Base-by-base conservation (phyloP, 331 rosid species). In the Rosa hybrid region DNA sequence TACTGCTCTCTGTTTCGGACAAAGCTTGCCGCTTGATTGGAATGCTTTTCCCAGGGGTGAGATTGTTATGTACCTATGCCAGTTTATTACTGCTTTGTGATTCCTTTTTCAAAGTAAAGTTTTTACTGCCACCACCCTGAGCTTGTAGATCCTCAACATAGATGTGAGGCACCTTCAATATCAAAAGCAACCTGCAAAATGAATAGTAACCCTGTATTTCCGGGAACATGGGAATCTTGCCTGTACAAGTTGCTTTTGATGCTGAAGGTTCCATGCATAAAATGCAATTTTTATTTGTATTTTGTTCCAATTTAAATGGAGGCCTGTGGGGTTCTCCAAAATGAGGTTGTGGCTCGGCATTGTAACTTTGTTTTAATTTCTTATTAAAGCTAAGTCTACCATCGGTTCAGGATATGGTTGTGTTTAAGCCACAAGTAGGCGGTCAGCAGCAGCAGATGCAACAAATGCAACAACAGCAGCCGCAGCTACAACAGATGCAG, bases 11-110 rank as follows among this genome's bases (percentile, higher is more conserved):
- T 34, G 98, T 93, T 80, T 93, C 99, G 17, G 97, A 93, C 86
- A 93, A 90, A 84, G 96, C 98, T 73, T 90, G 64, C 90, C 97
- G 99, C 87, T 87, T 96, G 91, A 91, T 90, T 76, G 99, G 99
- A 84, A 93, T 96, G 99, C 98, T 96, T 75, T 93, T 96, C 75
- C 99, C 99, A 10, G 98, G 94, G 97, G 99, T 96, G 86, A 89
- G 90, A 70, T 27, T 60, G 56, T 46, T 74, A 8, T 57, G 76
- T 75, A 71, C 81, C 60, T 41, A 65, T 57, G 38, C 56, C 25
- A 27, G 68, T 69, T 50, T 56, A 63, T 54, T 63, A 45, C 73
- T 23, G 60, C 45, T 42, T 34, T 65, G n/a, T 50, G 23, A 48
- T 63, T 77, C 3, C 16, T 49, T 65, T 30, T 48, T 65, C 64